Conservation (phyloP, 805 yeast species). For the Candida michaelii region DNA sequence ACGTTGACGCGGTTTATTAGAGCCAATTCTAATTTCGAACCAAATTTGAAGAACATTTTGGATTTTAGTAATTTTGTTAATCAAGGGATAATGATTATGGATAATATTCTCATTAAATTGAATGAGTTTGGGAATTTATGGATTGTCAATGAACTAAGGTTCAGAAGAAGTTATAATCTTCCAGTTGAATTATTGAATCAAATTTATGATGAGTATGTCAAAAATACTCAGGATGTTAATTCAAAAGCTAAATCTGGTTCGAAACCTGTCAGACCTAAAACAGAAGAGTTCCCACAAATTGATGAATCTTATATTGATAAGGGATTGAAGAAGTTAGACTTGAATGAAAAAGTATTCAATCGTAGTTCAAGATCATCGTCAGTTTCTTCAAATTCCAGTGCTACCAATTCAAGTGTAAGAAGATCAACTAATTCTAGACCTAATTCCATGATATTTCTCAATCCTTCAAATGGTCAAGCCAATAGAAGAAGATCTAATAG, state of each 20-base stretch:
- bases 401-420: constrained; percentile 16
- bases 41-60: constrained; percentile 33
- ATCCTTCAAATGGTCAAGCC: constrained; percentile 3
- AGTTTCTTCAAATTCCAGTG: constrained; percentile 21
- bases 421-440: constrained; percentile 20
- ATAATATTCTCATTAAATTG: constrained; percentile 29
- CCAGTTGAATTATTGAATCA: constrained; percentile 3
- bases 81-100: constrained; percentile 36
- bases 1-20: constrained; percentile 47
- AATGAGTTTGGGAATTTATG: constrained; percentile 41
- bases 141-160: constrained; percentile 42
- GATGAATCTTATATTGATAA: constrained; percentile 11
- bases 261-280: background rate
- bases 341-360: constrained; percentile 11
- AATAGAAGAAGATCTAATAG: constrained; percentile 35
- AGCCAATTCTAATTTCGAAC: constrained; percentile 34
- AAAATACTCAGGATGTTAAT: too few species aligned
- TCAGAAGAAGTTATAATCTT: constrained; percentile 36
- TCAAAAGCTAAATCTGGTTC: background rate
- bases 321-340: constrained; percentile 19
- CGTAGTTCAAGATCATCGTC: constrained; percentile 29
- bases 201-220: constrained; percentile 4
- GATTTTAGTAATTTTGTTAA: constrained; percentile 43
- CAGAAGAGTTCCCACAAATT: constrained; percentile 13
- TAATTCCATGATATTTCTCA: constrained; percentile 26